Percentiles rank a stretch among this genome's conserved stretches.
These are phyloP conservation scores for Zopfia rhizophila DNA, from an alignment of 2,329 filamentous ascomycete genomes.

Conservation along the genomic window DNA sequence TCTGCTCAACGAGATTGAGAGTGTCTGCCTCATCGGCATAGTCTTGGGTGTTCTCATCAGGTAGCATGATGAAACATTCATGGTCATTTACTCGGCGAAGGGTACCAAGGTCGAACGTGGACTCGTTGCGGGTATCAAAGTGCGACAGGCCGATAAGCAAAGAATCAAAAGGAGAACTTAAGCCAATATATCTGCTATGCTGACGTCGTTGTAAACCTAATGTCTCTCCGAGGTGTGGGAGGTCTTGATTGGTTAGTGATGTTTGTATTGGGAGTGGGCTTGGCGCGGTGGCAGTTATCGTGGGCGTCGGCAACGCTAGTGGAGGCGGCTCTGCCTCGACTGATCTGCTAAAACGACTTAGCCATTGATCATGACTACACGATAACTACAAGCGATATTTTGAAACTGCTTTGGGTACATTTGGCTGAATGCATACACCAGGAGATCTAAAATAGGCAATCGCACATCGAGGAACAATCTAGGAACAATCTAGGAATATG, in stretches of 20 bases:
- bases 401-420: too few relatives aligned
- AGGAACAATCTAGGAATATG: too few relatives aligned
- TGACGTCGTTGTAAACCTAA: conserved; percentile 80
- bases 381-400: conserved; percentile 18
- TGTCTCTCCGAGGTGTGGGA: conserved; percentile 57
- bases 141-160: conserved; percentile 83
- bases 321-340: conserved; percentile 53
- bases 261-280: conserved; percentile 46
- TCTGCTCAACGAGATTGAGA: conserved; percentile 76
- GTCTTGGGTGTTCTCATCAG: conserved; percentile 77
- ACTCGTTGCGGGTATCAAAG: conserved; percentile 85
- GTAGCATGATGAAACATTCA: conserved; percentile 83
- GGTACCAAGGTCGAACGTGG: conserved; percentile 69
- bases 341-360: conserved; percentile 45
- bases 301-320: conserved; percentile 52
- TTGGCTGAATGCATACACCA: too few relatives aligned
- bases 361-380: conserved; percentile 16
- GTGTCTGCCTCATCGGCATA: conserved; percentile 76
- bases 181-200: conserved; percentile 84
- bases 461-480: too few relatives aligned
- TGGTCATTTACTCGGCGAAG: conserved; percentile 79
- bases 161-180: conserved; percentile 84
- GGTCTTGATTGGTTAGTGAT: conserved; percentile 41
- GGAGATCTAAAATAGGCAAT: not conserved
- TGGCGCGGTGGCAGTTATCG: conserved; percentile 52